These are phyloP conservation scores for Pezicula carpinea DNA, from an alignment of 2,329 filamentous ascomycete species.

Conservation along the genomic window DNA sequence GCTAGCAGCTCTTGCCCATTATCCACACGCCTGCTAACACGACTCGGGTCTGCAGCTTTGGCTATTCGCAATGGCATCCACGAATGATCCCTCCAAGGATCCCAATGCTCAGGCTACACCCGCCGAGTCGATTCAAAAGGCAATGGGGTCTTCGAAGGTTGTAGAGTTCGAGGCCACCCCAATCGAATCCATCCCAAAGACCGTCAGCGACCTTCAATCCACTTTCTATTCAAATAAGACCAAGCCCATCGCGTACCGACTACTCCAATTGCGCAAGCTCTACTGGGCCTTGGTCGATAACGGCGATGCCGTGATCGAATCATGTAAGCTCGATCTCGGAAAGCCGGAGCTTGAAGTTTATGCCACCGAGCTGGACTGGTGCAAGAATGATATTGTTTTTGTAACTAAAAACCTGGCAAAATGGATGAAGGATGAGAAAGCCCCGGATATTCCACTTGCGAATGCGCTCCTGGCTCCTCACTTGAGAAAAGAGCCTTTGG, in stretches of 20 bases:
- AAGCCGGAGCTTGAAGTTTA: constrained; percentile 73
- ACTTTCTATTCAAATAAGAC: constrained; percentile 80
- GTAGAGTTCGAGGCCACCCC: constrained; percentile 54
- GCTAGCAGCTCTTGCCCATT: no score
- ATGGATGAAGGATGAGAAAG: constrained; percentile 78
- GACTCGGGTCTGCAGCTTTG: no score
- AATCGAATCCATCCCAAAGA: constrained; percentile 59
- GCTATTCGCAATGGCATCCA: no score
- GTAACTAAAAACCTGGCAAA: constrained; percentile 71
- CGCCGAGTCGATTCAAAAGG: neutral
- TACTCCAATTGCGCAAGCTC: constrained; percentile 83
- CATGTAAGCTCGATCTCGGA: constrained; percentile 71
- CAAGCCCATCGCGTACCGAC: constrained; percentile 74
- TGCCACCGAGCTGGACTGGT: constrained; percentile 72
- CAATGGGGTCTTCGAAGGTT: constrained; percentile 19
- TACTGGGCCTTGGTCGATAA: constrained; percentile 91
- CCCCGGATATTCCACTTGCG: constrained; percentile 63
- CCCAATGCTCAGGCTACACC: no score
- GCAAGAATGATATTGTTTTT: constrained; percentile 76
- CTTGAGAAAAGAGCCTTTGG: constrained; percentile 83
- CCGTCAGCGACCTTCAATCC: constrained; percentile 55
- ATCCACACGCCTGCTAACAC: no score
- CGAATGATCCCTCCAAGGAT: no score
- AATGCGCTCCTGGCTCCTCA: constrained; percentile 68
- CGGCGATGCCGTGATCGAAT: constrained; percentile 65